These are phyloP conservation scores for Cunninghamia lanceolata DNA, from an alignment of 75 land plant species.

Conservation along the genomic window DNA sequence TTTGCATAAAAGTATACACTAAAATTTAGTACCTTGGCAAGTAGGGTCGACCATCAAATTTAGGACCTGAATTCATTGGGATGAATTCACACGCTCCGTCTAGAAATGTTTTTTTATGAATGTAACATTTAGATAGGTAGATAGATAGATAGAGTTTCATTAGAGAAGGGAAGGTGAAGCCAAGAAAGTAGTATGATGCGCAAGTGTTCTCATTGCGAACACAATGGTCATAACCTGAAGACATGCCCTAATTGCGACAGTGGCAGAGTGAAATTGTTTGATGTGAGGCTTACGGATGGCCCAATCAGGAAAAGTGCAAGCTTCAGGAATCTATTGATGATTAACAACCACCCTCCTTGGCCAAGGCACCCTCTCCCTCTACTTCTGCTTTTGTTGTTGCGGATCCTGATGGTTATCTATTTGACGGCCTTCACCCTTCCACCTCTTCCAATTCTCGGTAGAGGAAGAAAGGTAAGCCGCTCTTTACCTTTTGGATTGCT, in stretches of 20 bases:
- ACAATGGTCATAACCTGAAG: conserved; percentile 67
- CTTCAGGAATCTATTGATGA: conserved; percentile 46
- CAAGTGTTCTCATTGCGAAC: conserved; percentile 72
- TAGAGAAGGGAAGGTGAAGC: no score
- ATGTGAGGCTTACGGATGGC: conserved; percentile 62
- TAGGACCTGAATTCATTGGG: no score
- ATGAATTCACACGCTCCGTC: no score
- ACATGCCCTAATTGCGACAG: conserved; percentile 55
- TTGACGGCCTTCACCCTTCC: conserved; percentile 67
- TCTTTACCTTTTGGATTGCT: no score
- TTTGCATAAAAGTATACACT: no score
- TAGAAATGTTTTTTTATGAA: no score
- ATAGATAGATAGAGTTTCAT: no score
- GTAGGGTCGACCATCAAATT: no score
- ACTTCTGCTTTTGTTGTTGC: conserved; percentile 8
- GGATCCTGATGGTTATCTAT: conserved; percentile 53
- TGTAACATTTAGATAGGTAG: no score
- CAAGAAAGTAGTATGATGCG: conserved; percentile 59
- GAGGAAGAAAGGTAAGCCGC: conserved; percentile 71
- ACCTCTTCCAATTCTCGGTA: conserved; percentile 63
- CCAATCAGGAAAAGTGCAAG: conserved; percentile 69
- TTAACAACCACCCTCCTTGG: neutral
- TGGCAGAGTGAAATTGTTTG: conserved; percentile 57
- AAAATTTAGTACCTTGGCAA: no score
- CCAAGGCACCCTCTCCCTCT: conserved; percentile 22